phyloP scores from a whole-genome alignment of 345 rosid species.

The Combretum micranthum region DNA sequence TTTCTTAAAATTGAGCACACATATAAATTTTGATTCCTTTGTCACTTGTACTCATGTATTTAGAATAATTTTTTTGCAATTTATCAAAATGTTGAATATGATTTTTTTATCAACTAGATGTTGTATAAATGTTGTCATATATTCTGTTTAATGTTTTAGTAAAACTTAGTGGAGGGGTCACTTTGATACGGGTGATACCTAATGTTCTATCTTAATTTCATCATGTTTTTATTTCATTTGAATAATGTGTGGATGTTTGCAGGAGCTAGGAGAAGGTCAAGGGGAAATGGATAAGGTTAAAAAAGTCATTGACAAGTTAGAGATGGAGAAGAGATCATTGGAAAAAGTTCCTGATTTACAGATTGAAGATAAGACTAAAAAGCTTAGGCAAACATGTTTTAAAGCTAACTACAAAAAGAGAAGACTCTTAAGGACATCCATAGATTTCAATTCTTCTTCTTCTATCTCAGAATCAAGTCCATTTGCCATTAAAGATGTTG shows the following conservation, averaged over 20 bases:
- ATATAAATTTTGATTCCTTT: too few species aligned
- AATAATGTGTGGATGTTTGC: not conserved
- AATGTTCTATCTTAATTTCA: not conserved
- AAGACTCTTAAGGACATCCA: conserved; percentile 9
- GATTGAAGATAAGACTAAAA: conserved; percentile 49
- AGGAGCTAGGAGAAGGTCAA: conserved; percentile 12
- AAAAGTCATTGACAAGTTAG: conserved; percentile 42
- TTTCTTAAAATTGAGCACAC: too few species aligned
- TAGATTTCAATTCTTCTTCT: not conserved
- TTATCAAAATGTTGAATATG: too few species aligned
- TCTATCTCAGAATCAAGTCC: too few species aligned
- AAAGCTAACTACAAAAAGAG: conserved; percentile 78
- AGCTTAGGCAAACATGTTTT: conserved; percentile 72
- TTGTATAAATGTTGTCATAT: too few species aligned
- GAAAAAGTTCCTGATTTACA: conserved; percentile 55
- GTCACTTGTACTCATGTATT: not conserved
- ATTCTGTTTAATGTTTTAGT: too few species aligned
- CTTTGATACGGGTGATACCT: not conserved
- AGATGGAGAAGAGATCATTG: conserved; percentile 55
- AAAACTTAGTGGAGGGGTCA: too few species aligned
- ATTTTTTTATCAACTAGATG: too few species aligned
- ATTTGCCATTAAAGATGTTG: too few species aligned
- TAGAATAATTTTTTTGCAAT: not conserved
- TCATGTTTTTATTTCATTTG: not conserved
- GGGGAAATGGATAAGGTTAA: conserved; percentile 16